Evolutionary conservation across 2,329 filamentous ascomycete genomes (phyloP).

Genomic region (Pseudogymnoascus sp.): DNA sequence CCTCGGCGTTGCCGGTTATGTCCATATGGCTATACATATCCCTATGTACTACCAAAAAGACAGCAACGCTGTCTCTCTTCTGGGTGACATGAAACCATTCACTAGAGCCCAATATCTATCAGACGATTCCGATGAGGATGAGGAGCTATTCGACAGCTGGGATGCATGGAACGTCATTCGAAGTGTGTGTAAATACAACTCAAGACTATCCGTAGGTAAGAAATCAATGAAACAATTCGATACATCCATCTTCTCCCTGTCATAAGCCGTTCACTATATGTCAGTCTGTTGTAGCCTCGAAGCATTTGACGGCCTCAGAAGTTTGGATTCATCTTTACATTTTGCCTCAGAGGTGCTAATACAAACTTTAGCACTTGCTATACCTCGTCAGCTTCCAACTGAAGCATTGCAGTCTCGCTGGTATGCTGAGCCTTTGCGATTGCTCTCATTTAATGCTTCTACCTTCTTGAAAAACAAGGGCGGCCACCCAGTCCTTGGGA

Average conservation of each 20-base stretch:
- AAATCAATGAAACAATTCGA: conserved; percentile 24
- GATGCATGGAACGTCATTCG: conserved; percentile 89
- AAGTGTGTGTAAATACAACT: conserved; percentile 75
- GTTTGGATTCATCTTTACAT: background rate
- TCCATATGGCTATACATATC: conserved; percentile 72
- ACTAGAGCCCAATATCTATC: conserved; percentile 21
- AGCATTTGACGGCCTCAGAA: background rate
- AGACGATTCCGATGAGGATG: conserved; percentile 28
- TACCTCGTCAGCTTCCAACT: conserved; percentile 51
- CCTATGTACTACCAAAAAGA: conserved; percentile 71
- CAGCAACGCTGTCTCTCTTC: conserved; percentile 31
- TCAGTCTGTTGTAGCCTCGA: background rate
- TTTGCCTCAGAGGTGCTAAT: background rate
- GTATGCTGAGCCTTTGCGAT: conserved; percentile 60
- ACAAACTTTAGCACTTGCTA: conserved; percentile 34
- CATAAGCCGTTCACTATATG: background rate
- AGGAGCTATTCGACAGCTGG: conserved; percentile 70
- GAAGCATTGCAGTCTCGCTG: conserved; percentile 54
- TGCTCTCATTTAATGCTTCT: conserved; percentile 44
- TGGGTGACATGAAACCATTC: conserved; percentile 25
- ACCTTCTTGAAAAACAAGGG: conserved; percentile 52
- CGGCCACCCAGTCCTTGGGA: conserved; percentile 53
- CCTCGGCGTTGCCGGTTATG: conserved; percentile 62
- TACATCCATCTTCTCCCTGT: conserved; percentile 7
- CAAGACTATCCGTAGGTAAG: conserved; percentile 77